Base-by-base conservation (phyloP, 768 basidiomycete genomes). In the Fomitopsis serialis region DNA sequence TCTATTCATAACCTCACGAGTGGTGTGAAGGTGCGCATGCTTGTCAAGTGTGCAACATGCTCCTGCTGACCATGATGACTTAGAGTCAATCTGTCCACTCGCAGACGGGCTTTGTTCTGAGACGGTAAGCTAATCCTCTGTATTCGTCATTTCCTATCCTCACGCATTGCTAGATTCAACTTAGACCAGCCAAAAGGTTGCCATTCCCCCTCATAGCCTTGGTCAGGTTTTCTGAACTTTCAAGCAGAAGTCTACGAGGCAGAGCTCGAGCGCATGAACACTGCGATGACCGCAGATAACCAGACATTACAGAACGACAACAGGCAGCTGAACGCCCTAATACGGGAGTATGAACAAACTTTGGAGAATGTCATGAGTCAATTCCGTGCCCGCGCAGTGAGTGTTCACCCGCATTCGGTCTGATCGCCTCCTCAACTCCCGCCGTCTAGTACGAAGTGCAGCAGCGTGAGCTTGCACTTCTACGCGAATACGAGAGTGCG, bases 271-370 rank as follows among this genome's bases (percentile, higher is more conserved):
- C 80, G 81, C 43, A 92, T 97, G 85, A 95, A 94, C 58, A 70
- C 77, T 3, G 76, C 81, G 45, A 85, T 98, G 62, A 72, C 79
- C 4, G 70, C 79, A 22, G 95, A 99, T 68, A 99, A 98, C 66
- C 86, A 89, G 60, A 71, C 74, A 6, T 74, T 99, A 42, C 82
- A 90, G 62, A 82, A 96, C 61, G 97, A 98, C 72, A 99, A 98
- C 75, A 96, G 97, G 66, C 96, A 98, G 61, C 78, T 99, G 29
- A 90, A 87, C 58, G 74, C 79, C 5, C 74, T 99, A 50, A 86
- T 98, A 62, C 94, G 94, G 63, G 97, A 99, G 67, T 98, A 97
- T 64, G 97, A 99, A 67, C 89, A 92, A 64, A 98, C 96, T 0
- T 73, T 99, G 29, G 97, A 99, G 69, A 89, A 80, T 7, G 82